Base-by-base conservation (phyloP, 2,329 filamentous ascomycete genomes). In the Sporothrix curviconia region DNA sequence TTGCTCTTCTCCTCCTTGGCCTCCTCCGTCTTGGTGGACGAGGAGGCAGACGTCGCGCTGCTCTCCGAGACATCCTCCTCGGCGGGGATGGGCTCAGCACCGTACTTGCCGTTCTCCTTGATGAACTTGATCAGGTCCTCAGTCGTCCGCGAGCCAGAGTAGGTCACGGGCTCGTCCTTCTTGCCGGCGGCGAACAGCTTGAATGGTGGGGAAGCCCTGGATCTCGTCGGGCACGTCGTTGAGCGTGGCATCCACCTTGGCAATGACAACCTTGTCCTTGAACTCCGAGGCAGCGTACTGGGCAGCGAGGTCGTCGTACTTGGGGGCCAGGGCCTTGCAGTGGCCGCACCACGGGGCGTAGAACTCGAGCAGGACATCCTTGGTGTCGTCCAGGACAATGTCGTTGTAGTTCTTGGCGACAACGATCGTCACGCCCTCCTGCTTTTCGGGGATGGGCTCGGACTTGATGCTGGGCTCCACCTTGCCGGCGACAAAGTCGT, bases 261-360 rank as follows among this genome's bases (percentile, higher is more conserved):
- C 94, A 70, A 99, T 89, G 67, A 94, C 80, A 60, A 99, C 89
- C 76, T 90, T 86, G 77, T 85, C 80, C 73, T 89, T 88, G 76
- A 85, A 87, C 66, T 89, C 86, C 78, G 87, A 79, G 84, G 84
- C 74, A 83, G 84, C 79, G 77, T 90, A 96, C 59, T 84, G 79
- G 60, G 80, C 74, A 57, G 83, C 94, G 59, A 99, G 88, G 74
- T 96, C 90, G 63, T 99, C 94, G 75, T 96, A 99, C 74, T 96
- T 87, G 68, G 94, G 94, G 58, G 94, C 92, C 62, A 99, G 87
- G 74, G 85, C 92, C 84, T 97, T 97, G 90, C 94, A 99, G 84
- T 99, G 94, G 67, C 94, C 94, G 73, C 94, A 99, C 94, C 94
- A 99, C 63, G 94, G 94, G 60, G 94, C 94, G 78, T 99, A 99